Conservation (phyloP, 257 asterid species). For the Plantago ovata region DNA sequence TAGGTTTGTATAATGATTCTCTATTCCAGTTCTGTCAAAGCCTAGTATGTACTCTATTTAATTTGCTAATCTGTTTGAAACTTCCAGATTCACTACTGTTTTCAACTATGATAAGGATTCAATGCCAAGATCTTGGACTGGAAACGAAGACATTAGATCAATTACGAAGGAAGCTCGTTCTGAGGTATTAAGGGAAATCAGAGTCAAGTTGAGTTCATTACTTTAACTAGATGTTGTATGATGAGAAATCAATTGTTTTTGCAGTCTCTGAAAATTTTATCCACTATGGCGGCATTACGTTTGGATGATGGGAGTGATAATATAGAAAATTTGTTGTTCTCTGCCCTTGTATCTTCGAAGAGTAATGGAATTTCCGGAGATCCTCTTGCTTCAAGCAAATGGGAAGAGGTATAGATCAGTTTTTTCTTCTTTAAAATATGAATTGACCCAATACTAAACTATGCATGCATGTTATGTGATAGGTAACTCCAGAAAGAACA, state of each 20-base stretch:
- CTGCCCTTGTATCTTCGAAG: slow-evolving; percentile 29
- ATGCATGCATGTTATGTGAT: neutral
- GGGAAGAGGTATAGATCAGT: slow-evolving; percentile 48
- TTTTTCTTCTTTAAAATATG: neutral
- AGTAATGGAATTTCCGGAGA: slow-evolving; percentile 33
- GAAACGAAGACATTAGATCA: slow-evolving; percentile 60
- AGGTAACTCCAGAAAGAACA: slow-evolving; percentile 54
- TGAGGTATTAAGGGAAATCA: slow-evolving; percentile 38
- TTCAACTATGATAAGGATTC: slow-evolving; percentile 59
- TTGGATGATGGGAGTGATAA: slow-evolving; percentile 37
- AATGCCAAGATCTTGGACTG: slow-evolving; percentile 72
- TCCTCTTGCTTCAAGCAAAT: slow-evolving; percentile 56
- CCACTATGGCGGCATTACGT: slow-evolving; percentile 46
- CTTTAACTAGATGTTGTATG: neutral
- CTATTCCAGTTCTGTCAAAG: neutral
- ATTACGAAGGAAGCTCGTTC: slow-evolving; percentile 50
- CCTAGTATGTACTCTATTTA: neutral
- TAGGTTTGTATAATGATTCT: slow-evolving; percentile 30
- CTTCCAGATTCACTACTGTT: slow-evolving; percentile 45
- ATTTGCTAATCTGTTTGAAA: slow-evolving; percentile 15
- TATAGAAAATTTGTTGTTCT: slow-evolving; percentile 40
- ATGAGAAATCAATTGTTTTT: slow-evolving; percentile 12
- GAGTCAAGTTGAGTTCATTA: neutral
- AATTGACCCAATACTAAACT: slow-evolving; percentile 12
- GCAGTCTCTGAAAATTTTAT: slow-evolving; percentile 51